Evolutionary conservation across 2,329 filamentous ascomycete genomes (phyloP).

Genomic region (Ascochyta fabae): DNA sequence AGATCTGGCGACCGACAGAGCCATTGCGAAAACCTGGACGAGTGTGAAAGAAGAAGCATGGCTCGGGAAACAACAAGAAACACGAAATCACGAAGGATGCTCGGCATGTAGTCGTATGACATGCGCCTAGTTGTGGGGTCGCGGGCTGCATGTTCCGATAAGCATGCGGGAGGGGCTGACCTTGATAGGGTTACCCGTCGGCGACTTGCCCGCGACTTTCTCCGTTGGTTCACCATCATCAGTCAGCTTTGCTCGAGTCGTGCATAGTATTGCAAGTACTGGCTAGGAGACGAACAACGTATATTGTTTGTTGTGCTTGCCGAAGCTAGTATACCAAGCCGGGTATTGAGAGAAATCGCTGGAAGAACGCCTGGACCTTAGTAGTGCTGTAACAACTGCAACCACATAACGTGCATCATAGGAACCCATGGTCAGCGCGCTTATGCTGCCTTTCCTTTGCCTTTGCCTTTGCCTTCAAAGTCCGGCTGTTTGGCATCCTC

Average conservation of each 20-base stretch:
- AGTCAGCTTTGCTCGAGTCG: neutral
- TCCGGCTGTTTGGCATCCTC: slow-evolving; percentile 36
- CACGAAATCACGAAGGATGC: slow-evolving; percentile 22
- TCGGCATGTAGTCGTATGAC: slow-evolving; percentile 20
- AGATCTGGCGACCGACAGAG: slow-evolving; percentile 15
- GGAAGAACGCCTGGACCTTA: slow-evolving; percentile 11
- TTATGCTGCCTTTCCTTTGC: slow-evolving; percentile 50
- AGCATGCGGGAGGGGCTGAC: slow-evolving; percentile 16
- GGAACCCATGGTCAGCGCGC: neutral
- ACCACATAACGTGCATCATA: neutral
- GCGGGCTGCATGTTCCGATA: slow-evolving; percentile 28
- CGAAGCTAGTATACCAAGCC: slow-evolving; percentile 8
- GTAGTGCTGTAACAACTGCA: neutral
- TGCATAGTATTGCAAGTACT: neutral
- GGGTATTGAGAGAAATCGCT: slow-evolving; percentile 17
- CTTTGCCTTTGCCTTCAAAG: slow-evolving; percentile 52
- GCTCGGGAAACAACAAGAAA: slow-evolving; percentile 10
- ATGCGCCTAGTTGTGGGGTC: slow-evolving; percentile 28
- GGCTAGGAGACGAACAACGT: neutral
- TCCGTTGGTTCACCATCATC: neutral
- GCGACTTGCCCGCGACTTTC: slow-evolving; percentile 9
- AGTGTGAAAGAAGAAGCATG: slow-evolving; percentile 14
- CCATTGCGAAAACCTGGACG: slow-evolving; percentile 20
- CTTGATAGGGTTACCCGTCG: slow-evolving; percentile 16
- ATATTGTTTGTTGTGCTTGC: slow-evolving; percentile 1